Evolutionary conservation across 331 rosid species (phyloP).

Genomic region (Ulmus americana): DNA sequence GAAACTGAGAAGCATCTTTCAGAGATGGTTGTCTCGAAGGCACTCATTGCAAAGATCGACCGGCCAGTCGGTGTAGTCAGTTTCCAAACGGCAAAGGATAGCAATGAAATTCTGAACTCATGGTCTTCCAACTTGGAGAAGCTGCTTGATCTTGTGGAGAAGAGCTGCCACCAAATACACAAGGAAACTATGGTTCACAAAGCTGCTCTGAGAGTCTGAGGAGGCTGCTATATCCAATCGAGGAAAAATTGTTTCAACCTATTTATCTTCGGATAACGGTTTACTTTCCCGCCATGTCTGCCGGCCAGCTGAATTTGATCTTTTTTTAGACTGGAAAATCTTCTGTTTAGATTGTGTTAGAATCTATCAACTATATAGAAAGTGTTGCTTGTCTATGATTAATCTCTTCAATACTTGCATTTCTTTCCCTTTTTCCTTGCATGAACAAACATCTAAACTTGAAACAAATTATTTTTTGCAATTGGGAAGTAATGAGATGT

Average conservation of each 20-base stretch:
- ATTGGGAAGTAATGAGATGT: too few relatives aligned
- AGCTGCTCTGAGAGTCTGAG: conserved; percentile 69
- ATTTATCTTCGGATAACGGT: not conserved
- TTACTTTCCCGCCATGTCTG: too few relatives aligned
- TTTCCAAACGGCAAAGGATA: conserved; percentile 78
- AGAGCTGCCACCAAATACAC: conserved; percentile 97
- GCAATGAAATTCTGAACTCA: conserved; percentile 79
- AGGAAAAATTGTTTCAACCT: conserved; percentile 16
- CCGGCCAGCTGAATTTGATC: too few relatives aligned
- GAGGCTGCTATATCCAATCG: conserved; percentile 7
- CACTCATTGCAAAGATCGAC: conserved; percentile 81
- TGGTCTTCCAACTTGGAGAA: conserved; percentile 96
- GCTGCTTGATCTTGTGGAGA: conserved; percentile 97
- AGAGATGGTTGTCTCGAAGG: conserved; percentile 98
- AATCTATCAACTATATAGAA: too few relatives aligned
- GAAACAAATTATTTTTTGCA: too few relatives aligned
- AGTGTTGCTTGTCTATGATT: too few relatives aligned
- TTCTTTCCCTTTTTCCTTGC: too few relatives aligned
- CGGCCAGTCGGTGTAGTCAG: conserved; percentile 77
- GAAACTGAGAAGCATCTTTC: conserved; percentile 96
- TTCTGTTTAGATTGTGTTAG: too few relatives aligned
- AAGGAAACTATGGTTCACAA: conserved; percentile 98
- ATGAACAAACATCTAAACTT: too few relatives aligned
- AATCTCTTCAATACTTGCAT: too few relatives aligned
- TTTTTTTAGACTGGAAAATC: too few relatives aligned